Evolutionary conservation across 2,329 filamentous ascomycete species (phyloP).

Genomic region (Penicillium thymicola): DNA sequence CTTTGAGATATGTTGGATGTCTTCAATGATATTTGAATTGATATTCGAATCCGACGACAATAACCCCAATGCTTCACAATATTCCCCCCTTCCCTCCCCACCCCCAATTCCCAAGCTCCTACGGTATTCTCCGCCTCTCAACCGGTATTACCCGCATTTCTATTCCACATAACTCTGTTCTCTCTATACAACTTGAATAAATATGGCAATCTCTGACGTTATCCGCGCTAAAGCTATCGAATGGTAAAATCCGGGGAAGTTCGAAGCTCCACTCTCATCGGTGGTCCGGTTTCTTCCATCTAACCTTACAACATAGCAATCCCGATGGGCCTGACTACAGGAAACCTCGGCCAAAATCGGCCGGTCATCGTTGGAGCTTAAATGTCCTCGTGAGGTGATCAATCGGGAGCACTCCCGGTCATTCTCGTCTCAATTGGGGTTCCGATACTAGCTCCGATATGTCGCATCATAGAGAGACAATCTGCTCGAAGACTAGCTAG

Average conservation of each 20-base stretch:
- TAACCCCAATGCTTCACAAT: neutral
- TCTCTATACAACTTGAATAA: neutral
- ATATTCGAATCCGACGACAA: neutral
- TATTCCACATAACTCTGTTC: neutral
- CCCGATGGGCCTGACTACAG: neutral
- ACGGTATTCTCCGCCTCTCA: neutral
- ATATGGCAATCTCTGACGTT: neutral
- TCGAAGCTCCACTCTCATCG: conserved; percentile 1
- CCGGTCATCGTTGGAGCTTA: neutral
- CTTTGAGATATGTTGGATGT: neutral
- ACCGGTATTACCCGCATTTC: conserved; percentile 4
- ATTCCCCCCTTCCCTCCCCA: neutral
- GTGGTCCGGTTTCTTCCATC: conserved; percentile 2
- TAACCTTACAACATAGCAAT: neutral
- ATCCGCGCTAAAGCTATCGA: neutral
- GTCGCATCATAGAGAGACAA: neutral
- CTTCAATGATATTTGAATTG: neutral
- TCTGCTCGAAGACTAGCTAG: no score
- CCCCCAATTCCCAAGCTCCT: neutral
- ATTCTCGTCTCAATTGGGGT: neutral
- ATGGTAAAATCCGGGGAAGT: conserved; percentile 5
- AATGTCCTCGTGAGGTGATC: neutral
- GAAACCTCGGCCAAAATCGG: neutral
- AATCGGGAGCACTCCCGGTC: neutral
- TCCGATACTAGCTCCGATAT: neutral